Base-by-base conservation (phyloP, 1,139 yeast genomes). In the Yamadazyma atlantica region DNA sequence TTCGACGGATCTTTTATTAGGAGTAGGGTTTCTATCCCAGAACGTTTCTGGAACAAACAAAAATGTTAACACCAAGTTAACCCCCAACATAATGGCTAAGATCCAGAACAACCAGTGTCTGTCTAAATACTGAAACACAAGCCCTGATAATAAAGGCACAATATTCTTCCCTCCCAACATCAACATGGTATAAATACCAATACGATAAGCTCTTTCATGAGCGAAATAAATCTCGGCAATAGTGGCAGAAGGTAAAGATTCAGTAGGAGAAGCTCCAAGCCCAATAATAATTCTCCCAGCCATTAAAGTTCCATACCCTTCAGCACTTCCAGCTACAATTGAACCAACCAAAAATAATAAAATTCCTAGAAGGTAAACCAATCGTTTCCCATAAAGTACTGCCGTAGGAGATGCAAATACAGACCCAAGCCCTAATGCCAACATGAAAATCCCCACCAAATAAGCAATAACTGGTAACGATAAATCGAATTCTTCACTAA, bases 101-200 rank as follows among this genome's bases (percentile, higher is more conserved):
- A 79, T 75, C 80, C 83, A 79, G 51, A 74, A 80, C 31, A 80
- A 61, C 85, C 85, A 80, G 49, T 78, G 78, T 58, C 83, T 69
- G 48, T 72, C 67, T 37, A 73, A 55, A 39, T 62, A 53, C 40
- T 73, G 67, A 38, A 80, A 75, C 10, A 79, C 69, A 41, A 80
- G 68, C 4, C 77, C 80, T 4, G 82, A 68, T 13, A 77, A 67
- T 49, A 80, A 58, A 7, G 85, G 85, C 13, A 80, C 66, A 34
- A 80, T 58, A 50, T 78, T 80, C 46, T 80, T 80, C 19, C 85
- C 85, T 9, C 85, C 85, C 23, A 80, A 62, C 49, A 80, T 58
- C 37, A 80, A 63, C 62, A 80, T 66, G 13, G 85, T 80, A 54
- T 80, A 80, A 33, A 80, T 64, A 2, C 85, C 85, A 6, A 78